phyloP scores from a whole-genome alignment of 1,284 basidiomycete species.

The Ceratobasidium theobromae region DNA sequence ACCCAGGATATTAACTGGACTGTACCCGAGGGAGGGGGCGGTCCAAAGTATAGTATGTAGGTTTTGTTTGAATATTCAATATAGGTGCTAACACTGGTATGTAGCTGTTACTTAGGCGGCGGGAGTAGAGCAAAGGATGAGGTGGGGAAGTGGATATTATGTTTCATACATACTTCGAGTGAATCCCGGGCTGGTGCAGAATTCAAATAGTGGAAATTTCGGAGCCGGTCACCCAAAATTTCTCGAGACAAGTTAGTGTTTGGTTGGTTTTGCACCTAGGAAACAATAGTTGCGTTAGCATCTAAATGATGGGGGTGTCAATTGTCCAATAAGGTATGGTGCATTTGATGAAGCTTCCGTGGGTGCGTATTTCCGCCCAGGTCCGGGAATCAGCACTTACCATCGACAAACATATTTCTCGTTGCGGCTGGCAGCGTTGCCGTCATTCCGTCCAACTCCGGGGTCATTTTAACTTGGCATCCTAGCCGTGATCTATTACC shows the following conservation, averaged over 20 bases:
- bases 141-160: not conserved
- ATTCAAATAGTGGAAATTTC: not conserved
- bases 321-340: not conserved
- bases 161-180: constrained; percentile 6
- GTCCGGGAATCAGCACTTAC: constrained; percentile 46
- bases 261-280: constrained; percentile 52
- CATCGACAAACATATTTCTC: constrained; percentile 96
- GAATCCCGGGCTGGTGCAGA: not conserved
- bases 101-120: constrained; percentile 16
- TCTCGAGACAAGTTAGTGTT: constrained; percentile 49
- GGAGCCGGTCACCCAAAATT: too few relatives aligned
- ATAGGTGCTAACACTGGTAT: not conserved
- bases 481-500: constrained; percentile 57
- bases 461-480: constrained; percentile 81
- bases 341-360: not conserved
- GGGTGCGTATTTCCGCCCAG: not conserved
- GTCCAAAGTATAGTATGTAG: constrained; percentile 84
- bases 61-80: not conserved
- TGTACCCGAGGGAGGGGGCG: constrained; percentile 90
- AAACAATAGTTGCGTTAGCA: not conserved
- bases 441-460: constrained; percentile 82
- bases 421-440: constrained; percentile 90
- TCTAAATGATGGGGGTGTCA: not conserved
- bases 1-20: constrained; percentile 95
- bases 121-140: not conserved